A percentile compares a stretch with the other conserved stretches of the same genome.
Evolutionary conservation across 306 rosid species (phyloP).

Genomic region (Prunus armeniaca): DNA sequence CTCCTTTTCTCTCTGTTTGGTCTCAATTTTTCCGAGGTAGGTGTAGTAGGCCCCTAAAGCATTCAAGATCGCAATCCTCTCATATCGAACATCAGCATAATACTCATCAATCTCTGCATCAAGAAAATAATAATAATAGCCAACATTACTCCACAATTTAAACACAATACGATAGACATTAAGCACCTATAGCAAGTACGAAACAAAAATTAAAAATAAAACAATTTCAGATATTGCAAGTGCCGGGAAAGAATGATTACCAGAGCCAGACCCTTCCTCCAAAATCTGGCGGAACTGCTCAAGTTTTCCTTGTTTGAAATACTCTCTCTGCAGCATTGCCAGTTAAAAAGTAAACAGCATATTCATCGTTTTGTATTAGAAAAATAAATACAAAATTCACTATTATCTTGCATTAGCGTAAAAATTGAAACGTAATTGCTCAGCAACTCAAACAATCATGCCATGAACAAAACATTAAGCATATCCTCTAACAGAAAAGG

Average conservation of each 20-base stretch:
- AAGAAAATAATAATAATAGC: not conserved
- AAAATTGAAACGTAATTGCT: too few species aligned
- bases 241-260: slow-evolving; percentile 37
- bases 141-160: not conserved
- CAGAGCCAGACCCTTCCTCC: slow-evolving; percentile 97
- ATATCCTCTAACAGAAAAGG: not conserved
- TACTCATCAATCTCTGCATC: slow-evolving; percentile 92
- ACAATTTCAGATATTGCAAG: not conserved
- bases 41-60: slow-evolving; percentile 96
- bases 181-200: not conserved
- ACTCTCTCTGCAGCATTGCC: slow-evolving; percentile 69
- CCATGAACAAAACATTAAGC: too few species aligned
- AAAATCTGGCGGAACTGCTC: slow-evolving; percentile 92
- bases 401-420: not conserved
- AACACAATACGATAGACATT: not conserved
- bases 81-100: slow-evolving; percentile 95
- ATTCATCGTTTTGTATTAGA: not conserved
- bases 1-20: slow-evolving; percentile 95
- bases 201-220: not conserved
- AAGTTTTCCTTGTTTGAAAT: slow-evolving; percentile 90
- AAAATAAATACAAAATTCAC: not conserved
- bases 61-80: slow-evolving; percentile 96
- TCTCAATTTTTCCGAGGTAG: slow-evolving; percentile 96
- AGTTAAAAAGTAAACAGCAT: not conserved
- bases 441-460: too few species aligned